Conservation (phyloP, 371 early-diverging fungal species). For the Rozella allomycis region DNA sequence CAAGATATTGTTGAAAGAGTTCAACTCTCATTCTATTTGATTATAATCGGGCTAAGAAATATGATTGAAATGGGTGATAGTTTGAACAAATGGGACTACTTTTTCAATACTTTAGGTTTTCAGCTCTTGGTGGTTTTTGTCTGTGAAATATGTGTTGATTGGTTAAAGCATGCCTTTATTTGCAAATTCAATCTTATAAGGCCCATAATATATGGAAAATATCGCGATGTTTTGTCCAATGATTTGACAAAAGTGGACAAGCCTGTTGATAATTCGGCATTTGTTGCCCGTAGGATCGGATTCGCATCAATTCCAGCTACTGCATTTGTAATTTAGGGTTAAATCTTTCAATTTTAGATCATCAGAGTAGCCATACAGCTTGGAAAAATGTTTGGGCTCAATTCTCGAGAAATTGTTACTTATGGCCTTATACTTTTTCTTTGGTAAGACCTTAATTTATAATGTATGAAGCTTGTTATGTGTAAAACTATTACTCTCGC, state of each 20-base stretch:
- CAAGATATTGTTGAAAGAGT: constrained; percentile 85
- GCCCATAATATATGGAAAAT: constrained; percentile 63
- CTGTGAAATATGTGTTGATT: constrained; percentile 81
- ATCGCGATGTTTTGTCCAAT: constrained; percentile 60
- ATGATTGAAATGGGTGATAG: constrained; percentile 39
- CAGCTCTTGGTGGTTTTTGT: constrained; percentile 63
- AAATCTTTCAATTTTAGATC: no score
- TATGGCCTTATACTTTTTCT: no score
- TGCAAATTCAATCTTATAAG: constrained; percentile 85
- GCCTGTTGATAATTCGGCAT: constrained; percentile 59
- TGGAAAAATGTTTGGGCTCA: no score
- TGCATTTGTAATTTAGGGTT: no score
- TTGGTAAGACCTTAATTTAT: no score
- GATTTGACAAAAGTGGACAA: constrained; percentile 50
- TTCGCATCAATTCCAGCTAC: constrained; percentile 76
- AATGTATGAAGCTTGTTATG: no score
- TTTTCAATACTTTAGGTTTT: constrained; percentile 15
- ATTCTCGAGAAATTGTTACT: no score
- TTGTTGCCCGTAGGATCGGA: constrained; percentile 71
- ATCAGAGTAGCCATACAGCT: no score
- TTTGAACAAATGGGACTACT: constrained; percentile 13
- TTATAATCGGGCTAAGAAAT: constrained; percentile 69
- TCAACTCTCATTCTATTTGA: constrained; percentile 59
- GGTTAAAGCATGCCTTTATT: constrained; percentile 93
- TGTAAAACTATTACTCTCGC: no score